Evolutionary conservation across 139 green algal species (phyloP), one percentile per base, ranked within the genome.

Genomic region (Tetraselmis chui): DNA sequence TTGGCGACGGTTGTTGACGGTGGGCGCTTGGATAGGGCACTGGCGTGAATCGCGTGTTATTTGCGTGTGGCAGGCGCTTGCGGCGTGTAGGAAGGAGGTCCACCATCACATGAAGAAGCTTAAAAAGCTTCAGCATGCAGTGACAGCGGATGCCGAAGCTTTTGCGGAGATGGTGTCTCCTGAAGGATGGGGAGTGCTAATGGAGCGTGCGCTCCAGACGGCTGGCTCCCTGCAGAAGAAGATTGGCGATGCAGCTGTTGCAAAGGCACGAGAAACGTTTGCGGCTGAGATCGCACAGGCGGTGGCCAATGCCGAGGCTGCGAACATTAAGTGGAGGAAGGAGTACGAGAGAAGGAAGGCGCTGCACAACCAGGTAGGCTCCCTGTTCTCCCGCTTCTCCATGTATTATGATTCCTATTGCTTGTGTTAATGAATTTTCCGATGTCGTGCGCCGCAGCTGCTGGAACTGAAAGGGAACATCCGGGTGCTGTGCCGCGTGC

Each of bases 401-500:
- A n/a, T n/a, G n/a, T n/a, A n/a, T n/a, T n/a, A n/a, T n/a, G n/a
- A n/a, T n/a, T n/a, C n/a, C n/a, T n/a, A n/a, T n/a, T n/a, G n/a
- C n/a, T n/a, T n/a, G n/a, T n/a, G n/a, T n/a, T n/a, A n/a, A n/a
- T n/a, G n/a, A n/a, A n/a, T n/a, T n/a, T n/a, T n/a, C n/a, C n/a
- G n/a, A n/a, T n/a, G n/a, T n/a, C n/a, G n/a, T n/a, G n/a, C n/a
- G n/a, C n/a, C 45, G 45, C 45, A 80, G 77, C 77, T 80, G 77
- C 45, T 80, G 2, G 77, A 80, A 29, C 77, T 80, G 77, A 80
- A 32, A 29, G 77, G 77, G 24, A 80, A 80, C 77, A 80, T 80
- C 77, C 45, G 77, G 29, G 77, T 80, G 77, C 32, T 80, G 24
- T 80, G 77, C 77, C n/a, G 77, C 2, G 77, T 80, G 24, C 28